Evolutionary conservation across 164 flowering plant genomes (phyloP), one percentile per base, ranked within the genome.

Genomic region (Santalum album): DNA sequence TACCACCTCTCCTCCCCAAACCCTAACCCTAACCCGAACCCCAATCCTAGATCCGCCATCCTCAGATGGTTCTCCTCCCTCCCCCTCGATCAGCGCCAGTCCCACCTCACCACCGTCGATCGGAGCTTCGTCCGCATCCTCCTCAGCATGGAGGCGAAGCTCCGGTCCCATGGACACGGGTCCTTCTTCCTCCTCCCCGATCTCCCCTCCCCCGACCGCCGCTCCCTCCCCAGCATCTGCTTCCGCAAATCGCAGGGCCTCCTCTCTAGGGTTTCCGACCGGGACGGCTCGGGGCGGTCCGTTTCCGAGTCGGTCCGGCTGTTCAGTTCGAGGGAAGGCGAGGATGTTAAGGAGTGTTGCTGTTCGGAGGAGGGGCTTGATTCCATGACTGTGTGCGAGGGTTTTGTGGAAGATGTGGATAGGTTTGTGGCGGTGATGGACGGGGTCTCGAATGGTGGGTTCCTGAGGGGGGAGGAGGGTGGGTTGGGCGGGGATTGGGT

Each of bases 51-150:
- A 57, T 59, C 80, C 34, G 61, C 82, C 3, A 74, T 90, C 32
- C 79, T 90, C 69, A 79, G 78, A 59, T 90, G 98, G 98, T 86
- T 87, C 71, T 61, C 82, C 22, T 77, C 96, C 16, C 89, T 90
- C 61, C 46, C 80, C 7, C 53, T 75, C 36, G 82, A 79, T 45
- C 94, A 82, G 25, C 91, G 95, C 36, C 88, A 66, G 27, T 63
- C 95, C 15, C 61, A 77, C 23, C 81, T 91, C 59, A 84, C 98
- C 17, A 27, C 56, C 60, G 73, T 82, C 39, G 86, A 83, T 55
- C 35, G 51, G 19, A 55, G 55, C 2, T 87, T 86, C 83, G 35
- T 60, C 11, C 73, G 59, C 12, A 55, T 91, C 51, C 70, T 91
- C 18, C 57, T 86, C n/a, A 75, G 78, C 49, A 87, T 91, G 95